phyloP scores from a whole-genome alignment of 129 eudicot species.

The Cynara cardunculus region DNA sequence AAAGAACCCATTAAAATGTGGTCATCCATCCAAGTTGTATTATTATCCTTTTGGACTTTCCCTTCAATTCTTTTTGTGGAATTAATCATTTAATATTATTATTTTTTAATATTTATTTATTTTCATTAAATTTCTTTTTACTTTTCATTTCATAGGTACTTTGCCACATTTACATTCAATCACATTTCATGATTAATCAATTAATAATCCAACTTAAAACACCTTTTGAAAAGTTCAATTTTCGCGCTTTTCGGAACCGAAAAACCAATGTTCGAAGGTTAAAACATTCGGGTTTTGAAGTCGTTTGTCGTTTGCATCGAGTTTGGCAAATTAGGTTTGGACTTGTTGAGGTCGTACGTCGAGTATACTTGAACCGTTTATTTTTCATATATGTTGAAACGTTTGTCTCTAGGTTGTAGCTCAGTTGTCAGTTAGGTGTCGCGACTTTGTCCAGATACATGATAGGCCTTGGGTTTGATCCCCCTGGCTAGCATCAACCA shows the following conservation, averaged over 20 bases:
- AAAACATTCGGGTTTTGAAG: not conserved
- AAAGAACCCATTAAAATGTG: constrained; percentile 31
- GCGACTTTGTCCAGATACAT: too few relatives aligned
- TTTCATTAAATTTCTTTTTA: not conserved
- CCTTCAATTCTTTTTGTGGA: constrained; percentile 13
- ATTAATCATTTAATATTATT: not conserved
- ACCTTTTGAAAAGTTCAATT: not conserved
- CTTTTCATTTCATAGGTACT: constrained; percentile 23
- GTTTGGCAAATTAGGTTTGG: not conserved
- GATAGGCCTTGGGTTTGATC: too few relatives aligned
- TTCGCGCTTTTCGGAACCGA: not conserved
- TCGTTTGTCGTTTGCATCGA: not conserved
- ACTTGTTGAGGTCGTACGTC: not conserved
- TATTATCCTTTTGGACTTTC: constrained; percentile 23
- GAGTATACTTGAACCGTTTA: not conserved
- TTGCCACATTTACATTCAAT: constrained; percentile 9
- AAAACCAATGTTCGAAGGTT: not conserved
- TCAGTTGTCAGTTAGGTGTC: too few relatives aligned
- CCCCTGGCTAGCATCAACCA: too few relatives aligned
- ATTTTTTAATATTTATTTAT: not conserved
- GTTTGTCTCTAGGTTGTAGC: too few relatives aligned
- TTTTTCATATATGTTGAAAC: not conserved
- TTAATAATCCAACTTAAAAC: constrained; percentile 3
- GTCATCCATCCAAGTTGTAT: constrained; percentile 39
- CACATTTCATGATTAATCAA: not conserved